Evolutionary conservation across 352 stramenopile genomes (phyloP), one percentile per base, ranked within the genome.

Genomic region (Globisporangium polare): DNA sequence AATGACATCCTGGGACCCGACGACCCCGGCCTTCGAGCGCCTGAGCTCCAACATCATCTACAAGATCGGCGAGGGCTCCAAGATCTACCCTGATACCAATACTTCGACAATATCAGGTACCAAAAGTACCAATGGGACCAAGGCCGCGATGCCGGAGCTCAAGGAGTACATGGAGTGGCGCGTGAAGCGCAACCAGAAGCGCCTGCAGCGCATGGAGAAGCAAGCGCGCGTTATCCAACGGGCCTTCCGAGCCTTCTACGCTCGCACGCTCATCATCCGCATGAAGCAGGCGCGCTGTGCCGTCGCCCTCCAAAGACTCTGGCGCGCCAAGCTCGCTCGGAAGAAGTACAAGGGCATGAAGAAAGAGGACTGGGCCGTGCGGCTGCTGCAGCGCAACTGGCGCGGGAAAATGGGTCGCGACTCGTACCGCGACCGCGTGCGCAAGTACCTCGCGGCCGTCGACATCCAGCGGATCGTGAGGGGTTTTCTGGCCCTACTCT

Each of bases 81-180:
- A 90, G 63, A 95, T 97, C 47, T 97, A 97, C 67, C 88, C 88
- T 0, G 67, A 85, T 7, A 54, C 68, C n/a, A 55, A 33, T 12
- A 24, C 18, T 15, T 12, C 2, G 1, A 51, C 55, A n/a, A n/a
- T n/a, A 18, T 39, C 33, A 17, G 15, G 20, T 18, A 54, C 24
- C 46, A 53, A n/a, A 4, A 22, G 41, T 22, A 46, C 41, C 18
- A 20, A 55, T 17, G 27, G 6, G 10, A 27, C 33, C 43, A 61
- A 37, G 7, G 33, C 52, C 2, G 59, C 63, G 0, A 54, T 89
- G n/a, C 80, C 83, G 22, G 87, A 97, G 66, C 87, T 97, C 26
- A 92, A 94, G 43, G 96, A 99, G 69, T 98, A 98, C 83, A 99
- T 99, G 96, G 75, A 74, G 10, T 99, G 96, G 95, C 80, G 96